phyloP scores from a whole-genome alignment of 129 eudicot species.

The Helianthus annuus region HanXRQr2.0-SUNRISE NC_035447.2:63288869-63289368 shows the following conservation, averaged over 20 bases:
- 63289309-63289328: slow-evolving; percentile 16
- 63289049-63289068: slow-evolving; percentile 20
- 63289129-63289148: slow-evolving; percentile 10
- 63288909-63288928: too few species aligned
- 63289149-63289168: slow-evolving; percentile 33
- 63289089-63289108: slow-evolving; percentile 12
- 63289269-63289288: slow-evolving; percentile 14
- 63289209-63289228: slow-evolving; percentile 27
- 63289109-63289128: neutral
- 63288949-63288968: too few species aligned
- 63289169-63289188: slow-evolving; percentile 24
- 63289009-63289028: neutral
- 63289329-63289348: slow-evolving; percentile 38
- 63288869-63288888: too few species aligned
- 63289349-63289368: slow-evolving; percentile 59
- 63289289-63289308: neutral
- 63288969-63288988: too few species aligned
- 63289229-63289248: slow-evolving; percentile 22
- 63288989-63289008: too few species aligned
- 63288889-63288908: too few species aligned
- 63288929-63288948: too few species aligned
- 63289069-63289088: slow-evolving; percentile 28
- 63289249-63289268: slow-evolving; percentile 34
- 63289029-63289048: neutral
- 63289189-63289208: neutral